These are phyloP conservation scores for Thinopyrum elongatum DNA, from an alignment of 176 grass and related monocot genomes.

Conservation along the genomic window DNA sequence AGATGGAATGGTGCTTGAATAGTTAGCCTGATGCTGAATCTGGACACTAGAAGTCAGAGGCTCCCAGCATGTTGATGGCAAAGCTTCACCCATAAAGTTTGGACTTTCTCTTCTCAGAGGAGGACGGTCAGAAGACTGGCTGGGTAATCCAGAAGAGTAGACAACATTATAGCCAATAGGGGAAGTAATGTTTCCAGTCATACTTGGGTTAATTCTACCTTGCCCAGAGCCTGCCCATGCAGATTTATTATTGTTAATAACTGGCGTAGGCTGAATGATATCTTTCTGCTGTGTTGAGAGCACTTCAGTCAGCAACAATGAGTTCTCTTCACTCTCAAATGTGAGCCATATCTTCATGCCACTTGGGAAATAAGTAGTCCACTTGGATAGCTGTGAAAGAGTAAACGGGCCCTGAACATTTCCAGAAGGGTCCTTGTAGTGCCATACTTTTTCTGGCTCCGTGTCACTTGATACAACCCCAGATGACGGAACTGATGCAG, in stretches of 20 bases:
- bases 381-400: slow-evolving; percentile 77
- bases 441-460: slow-evolving; percentile 90
- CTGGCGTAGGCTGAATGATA: slow-evolving; percentile 36
- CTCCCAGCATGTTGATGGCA: slow-evolving; percentile 24
- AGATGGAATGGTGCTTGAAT: slow-evolving; percentile 32
- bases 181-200: slow-evolving; percentile 30
- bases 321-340: slow-evolving; percentile 85
- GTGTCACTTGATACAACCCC: slow-evolving; percentile 32
- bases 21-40: slow-evolving; percentile 13
- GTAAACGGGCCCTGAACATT: slow-evolving; percentile 88
- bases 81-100: slow-evolving; percentile 35
- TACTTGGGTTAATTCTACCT: slow-evolving; percentile 41
- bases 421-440: slow-evolving; percentile 89
- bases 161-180: slow-evolving; percentile 29
- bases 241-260: slow-evolving; percentile 25
- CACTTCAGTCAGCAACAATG: slow-evolving; percentile 66
- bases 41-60: slow-evolving; percentile 33
- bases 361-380: slow-evolving; percentile 66
- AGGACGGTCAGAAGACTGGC: slow-evolving; percentile 18
- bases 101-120: slow-evolving; percentile 27
- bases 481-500: slow-evolving; percentile 34
- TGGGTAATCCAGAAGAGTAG: slow-evolving; percentile 50
- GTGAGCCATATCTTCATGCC: slow-evolving; percentile 80
- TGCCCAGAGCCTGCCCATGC: slow-evolving; percentile 24
- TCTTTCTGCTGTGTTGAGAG: slow-evolving; percentile 54